Conservation (phyloP, 1,284 basidiomycete genomes). For the Takashimella tepidaria region DNA sequence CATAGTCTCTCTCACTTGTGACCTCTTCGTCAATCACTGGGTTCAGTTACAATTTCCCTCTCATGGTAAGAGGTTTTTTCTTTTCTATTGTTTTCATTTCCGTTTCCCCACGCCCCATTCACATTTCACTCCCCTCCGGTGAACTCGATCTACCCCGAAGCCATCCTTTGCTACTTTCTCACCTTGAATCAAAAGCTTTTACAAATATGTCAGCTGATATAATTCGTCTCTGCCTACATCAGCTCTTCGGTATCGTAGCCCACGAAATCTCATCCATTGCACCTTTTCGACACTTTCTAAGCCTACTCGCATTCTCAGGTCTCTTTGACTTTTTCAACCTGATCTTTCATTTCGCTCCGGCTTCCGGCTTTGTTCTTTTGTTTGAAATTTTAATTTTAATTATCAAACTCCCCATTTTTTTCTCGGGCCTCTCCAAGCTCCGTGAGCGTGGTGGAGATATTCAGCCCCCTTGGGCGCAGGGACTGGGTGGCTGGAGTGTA, state of each 20-base stretch:
- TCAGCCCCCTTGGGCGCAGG: constrained; percentile 15
- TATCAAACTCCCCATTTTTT: constrained; percentile 36
- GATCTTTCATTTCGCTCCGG: constrained; percentile 5
- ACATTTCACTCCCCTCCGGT: too few species aligned
- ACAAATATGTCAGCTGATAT: too few species aligned
- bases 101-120: too few species aligned
- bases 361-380: constrained; percentile 20
- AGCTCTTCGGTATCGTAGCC: constrained; percentile 40
- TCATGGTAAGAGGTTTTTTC: constrained; percentile 27
- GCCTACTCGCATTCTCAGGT: constrained; percentile 23
- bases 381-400: constrained; percentile 20
- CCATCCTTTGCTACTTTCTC: background rate
- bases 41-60: constrained; percentile 35
- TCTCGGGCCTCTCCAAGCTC: constrained; percentile 24
- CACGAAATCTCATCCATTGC: constrained; percentile 30
- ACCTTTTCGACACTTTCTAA: constrained; percentile 34
- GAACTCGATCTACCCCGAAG: too few species aligned
- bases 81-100: background rate
- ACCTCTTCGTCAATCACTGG: constrained; percentile 15
- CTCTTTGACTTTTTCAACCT: constrained; percentile 33
- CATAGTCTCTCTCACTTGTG: constrained; percentile 25
- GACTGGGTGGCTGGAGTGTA: constrained; percentile 5
- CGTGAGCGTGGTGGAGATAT: constrained; percentile 35
- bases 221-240: background rate
- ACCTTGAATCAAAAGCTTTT: too few species aligned